Base-by-base conservation (phyloP, 768 basidiomycete genomes). In the Nidularia pulvinata region DNA sequence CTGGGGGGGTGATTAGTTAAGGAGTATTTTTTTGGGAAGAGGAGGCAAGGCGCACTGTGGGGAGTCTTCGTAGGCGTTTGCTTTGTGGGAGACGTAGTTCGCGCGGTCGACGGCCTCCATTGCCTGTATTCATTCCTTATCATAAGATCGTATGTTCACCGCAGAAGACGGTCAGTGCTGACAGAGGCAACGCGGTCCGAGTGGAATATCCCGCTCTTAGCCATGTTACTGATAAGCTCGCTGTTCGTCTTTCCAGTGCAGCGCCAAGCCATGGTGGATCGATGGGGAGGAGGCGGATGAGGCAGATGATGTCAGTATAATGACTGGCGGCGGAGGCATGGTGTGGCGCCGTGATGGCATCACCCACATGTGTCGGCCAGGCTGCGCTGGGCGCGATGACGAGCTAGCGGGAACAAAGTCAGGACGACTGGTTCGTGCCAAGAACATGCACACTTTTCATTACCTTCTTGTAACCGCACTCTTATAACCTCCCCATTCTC, bases 211-310 rank as follows among this genome's bases (percentile, higher is more conserved):
- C 76, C 77, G 48, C 75, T 69, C 36, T 59, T 67, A 4, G 65
- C 59, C 73, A 97, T 72, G 67, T 93, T 93, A 22, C 72, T 59
- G 53, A 97, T 76, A 45, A 97, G 84, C 59, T 92, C 88, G 14
- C 69, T 61, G 62, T 93, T 95, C 3, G 83, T 82, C 7, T 63
- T 68, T 22, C 93, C 93, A 42, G 73, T 80, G 65, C 88, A 89
- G 33, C 80, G 78, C 93, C 93, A 95, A 36, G 93, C 93, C 93
- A 95, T 94, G 33, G 36, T 5, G 22, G 44, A 46, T 14, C 59
- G 49, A 44, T 11, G 44, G 33, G 35, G 43, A 16, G 14, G 0
- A 44, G n/a, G 10, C 46, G 22, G 34, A 51, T 36, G 37, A 46
- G 33, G 7, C 36, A 6, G 30, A 34, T 55, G 43, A 9, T 51